Percentiles rank a stretch among this genome's conserved stretches.
These are phyloP conservation scores for Kwoniella bestiolae DNA, from an alignment of 768 basidiomycete genomes.

Conservation along the genomic window DNA sequence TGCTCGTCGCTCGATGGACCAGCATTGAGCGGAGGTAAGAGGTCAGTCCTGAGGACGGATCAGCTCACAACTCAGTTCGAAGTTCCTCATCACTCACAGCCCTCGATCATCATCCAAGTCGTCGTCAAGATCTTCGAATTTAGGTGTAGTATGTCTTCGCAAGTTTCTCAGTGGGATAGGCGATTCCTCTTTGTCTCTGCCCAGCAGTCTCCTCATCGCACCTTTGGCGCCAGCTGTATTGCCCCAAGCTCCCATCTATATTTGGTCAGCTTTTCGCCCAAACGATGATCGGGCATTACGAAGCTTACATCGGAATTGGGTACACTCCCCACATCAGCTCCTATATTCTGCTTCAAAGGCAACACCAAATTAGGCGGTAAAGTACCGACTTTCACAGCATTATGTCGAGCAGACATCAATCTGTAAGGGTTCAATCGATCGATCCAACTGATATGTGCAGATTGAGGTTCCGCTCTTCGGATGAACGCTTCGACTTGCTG, in stretches of 20 bases:
- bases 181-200: conserved; percentile 28
- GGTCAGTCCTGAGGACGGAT: conserved; percentile 35
- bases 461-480: conserved; percentile 61
- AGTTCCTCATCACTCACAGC: conserved; percentile 30
- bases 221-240: conserved; percentile 26
- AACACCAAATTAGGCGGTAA: conserved; percentile 74
- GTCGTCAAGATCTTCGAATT: conserved; percentile 27
- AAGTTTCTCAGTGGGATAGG: conserved; percentile 23
- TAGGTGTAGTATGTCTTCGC: conserved; percentile 13
- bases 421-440: conserved; percentile 82
- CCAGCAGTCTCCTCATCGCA: conserved; percentile 43
- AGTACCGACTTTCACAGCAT: conserved; percentile 71
- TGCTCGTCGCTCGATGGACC: conserved; percentile 39
- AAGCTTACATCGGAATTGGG: conserved; percentile 25
- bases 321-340: conserved; percentile 34
- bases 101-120: conserved; percentile 45
- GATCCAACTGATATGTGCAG: conserved; percentile 67
- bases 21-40: conserved; percentile 39
- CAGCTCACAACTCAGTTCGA: conserved; percentile 11
- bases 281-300: too few relatives aligned
- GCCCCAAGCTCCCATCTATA: conserved; percentile 12
- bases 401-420: conserved; percentile 75
- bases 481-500: conserved; percentile 72
- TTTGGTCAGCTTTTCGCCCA: not conserved
- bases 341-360: conserved; percentile 76